Evolutionary conservation across 2,329 filamentous ascomycete genomes (phyloP).

Genomic region (Colletotrichum somersetense): DNA sequence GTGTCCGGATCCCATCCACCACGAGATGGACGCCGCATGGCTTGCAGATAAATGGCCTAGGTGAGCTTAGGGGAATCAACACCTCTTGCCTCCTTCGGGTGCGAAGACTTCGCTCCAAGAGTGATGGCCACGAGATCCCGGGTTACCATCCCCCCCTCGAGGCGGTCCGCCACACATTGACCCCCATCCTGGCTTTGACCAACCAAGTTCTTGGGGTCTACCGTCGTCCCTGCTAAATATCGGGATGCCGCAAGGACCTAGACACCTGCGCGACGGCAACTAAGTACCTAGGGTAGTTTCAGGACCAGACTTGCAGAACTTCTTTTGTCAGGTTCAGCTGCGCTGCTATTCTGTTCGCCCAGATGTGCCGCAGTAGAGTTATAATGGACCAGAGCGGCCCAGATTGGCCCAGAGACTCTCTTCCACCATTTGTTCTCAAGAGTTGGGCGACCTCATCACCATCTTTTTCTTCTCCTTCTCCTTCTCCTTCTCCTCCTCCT

Average conservation of each 20-base stretch:
- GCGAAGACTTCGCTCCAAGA: neutral
- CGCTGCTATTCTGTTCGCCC: neutral
- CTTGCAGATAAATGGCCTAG: neutral
- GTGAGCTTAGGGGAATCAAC: neutral
- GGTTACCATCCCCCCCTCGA: conserved; percentile 32
- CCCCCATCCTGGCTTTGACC: conserved; percentile 17
- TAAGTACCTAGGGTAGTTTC: conserved; percentile 18
- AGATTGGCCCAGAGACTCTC: neutral
- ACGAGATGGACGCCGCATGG: neutral
- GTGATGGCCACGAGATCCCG: conserved; percentile 19
- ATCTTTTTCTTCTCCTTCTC: neutral
- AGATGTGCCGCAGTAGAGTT: conserved; percentile 14
- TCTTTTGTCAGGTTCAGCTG: conserved; percentile 1
- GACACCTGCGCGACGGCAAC: conserved; percentile 34
- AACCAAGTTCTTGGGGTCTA: conserved; percentile 8
- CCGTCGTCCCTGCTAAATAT: conserved; percentile 14
- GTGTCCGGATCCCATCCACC: conserved; percentile 10
- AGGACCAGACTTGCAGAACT: conserved; percentile 13
- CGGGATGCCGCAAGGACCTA: conserved; percentile 23
- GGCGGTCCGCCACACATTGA: conserved; percentile 23
- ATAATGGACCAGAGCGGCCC: conserved; percentile 1
- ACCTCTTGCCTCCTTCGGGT: conserved; percentile 3
- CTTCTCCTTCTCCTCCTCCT: neutral
- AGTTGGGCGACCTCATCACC: no score
- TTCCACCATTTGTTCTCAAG: neutral